These are phyloP conservation scores for Emydomyces testavorans DNA, from an alignment of 2,329 filamentous ascomycete species.

Conservation along the genomic window DNA sequence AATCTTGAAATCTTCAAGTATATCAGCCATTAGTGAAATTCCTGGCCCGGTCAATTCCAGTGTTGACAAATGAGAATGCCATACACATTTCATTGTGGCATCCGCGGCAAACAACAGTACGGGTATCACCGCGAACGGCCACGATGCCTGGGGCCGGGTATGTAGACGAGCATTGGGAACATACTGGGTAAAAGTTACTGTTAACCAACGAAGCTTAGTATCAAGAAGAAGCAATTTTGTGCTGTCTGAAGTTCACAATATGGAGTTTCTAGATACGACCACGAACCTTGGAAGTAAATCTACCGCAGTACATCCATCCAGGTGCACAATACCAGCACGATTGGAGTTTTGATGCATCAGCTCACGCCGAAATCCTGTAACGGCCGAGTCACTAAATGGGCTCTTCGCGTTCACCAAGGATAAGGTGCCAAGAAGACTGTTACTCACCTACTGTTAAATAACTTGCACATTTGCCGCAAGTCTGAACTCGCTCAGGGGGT, in stretches of 20 bases:
- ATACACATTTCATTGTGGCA: constrained; percentile 67
- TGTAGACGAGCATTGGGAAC: constrained; percentile 59
- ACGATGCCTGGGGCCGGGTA: constrained; percentile 53
- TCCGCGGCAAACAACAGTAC: constrained; percentile 63
- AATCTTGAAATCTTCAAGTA: constrained; percentile 51
- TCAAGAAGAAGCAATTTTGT: neutral
- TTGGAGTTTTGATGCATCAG: constrained; percentile 61
- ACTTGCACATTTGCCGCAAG: constrained; percentile 46
- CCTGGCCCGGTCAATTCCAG: neutral
- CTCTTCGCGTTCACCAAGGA: neutral
- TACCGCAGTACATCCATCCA: constrained; percentile 59
- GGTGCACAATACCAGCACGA: constrained; percentile 67
- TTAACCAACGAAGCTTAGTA: neutral
- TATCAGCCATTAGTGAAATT: constrained; percentile 5
- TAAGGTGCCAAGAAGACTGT: neutral
- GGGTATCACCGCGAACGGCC: constrained; percentile 61
- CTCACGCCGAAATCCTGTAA: constrained; percentile 50
- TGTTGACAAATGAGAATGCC: neutral
- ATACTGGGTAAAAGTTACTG: constrained; percentile 63
- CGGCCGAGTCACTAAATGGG: neutral
- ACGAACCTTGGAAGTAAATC: constrained; percentile 61
- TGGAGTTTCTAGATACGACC: neutral
- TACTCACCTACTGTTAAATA: constrained; percentile 36
- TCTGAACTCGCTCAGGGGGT: constrained; percentile 35
- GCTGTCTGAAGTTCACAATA: neutral